phyloP scores from a whole-genome alignment of 2,329 filamentous ascomycete genomes.

The Colletotrichum noveboracense region DNA sequence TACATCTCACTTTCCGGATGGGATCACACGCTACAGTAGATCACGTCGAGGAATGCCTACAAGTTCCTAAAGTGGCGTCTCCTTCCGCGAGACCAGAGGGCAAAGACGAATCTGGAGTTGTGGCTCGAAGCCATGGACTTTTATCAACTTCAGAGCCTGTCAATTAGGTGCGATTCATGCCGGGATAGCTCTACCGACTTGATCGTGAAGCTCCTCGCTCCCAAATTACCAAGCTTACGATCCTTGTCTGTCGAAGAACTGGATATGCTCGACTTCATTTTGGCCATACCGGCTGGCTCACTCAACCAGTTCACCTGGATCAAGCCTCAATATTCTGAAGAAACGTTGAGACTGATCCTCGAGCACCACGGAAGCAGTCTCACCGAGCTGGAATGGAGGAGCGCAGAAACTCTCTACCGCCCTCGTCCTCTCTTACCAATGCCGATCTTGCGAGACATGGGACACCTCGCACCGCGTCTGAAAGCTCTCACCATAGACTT shows the following conservation, averaged over 20 bases:
- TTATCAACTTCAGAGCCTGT: neutral
- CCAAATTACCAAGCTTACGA: neutral
- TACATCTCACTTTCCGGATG: neutral
- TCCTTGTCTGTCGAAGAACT: neutral
- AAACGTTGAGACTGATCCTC: accelerated
- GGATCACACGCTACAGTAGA: neutral
- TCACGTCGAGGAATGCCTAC: neutral
- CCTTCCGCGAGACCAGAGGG: neutral
- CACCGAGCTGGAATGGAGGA: neutral
- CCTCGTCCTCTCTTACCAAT: neutral
- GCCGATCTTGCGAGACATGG: neutral
- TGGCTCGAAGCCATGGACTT: neutral
- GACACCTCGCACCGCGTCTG: neutral
- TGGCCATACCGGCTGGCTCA: neutral
- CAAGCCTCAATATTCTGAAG: neutral
- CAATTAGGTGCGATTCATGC: neutral
- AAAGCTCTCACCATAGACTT: neutral
- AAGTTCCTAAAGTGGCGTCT: neutral
- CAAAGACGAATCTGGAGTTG: neutral
- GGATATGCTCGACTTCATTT: neutral
- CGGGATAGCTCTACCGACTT: neutral
- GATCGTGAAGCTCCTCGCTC: neutral
- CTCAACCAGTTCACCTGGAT: neutral
- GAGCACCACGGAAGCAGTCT: neutral
- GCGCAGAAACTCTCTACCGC: neutral